Percentiles rank a stretch among this genome's conserved stretches.
Conservation (phyloP, 129 eudicot species). For the Lactuca sativa region DNA sequence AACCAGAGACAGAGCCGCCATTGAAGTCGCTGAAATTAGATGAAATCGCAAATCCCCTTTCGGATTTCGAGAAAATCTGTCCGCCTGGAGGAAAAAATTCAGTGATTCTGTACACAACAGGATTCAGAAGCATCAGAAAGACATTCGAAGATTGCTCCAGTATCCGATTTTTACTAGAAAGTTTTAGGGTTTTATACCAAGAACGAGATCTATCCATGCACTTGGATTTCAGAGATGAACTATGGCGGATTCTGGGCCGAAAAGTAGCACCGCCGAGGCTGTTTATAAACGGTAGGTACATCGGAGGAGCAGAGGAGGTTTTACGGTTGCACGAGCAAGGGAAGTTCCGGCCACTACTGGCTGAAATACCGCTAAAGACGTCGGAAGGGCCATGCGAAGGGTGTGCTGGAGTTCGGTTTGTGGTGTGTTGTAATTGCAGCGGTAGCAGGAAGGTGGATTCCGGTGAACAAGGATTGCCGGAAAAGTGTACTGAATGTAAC, state of each 20-base stretch:
- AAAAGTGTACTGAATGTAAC: slow-evolving; percentile 62
- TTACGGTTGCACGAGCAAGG: slow-evolving; percentile 76
- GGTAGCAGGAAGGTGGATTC: slow-evolving; percentile 69
- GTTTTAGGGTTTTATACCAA: slow-evolving; percentile 48
- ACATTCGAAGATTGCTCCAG: slow-evolving; percentile 85
- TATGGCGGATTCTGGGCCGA: slow-evolving; percentile 69
- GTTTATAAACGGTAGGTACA: slow-evolving; percentile 78
- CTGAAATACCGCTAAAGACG: slow-evolving; percentile 46
- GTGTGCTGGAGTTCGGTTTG: slow-evolving; percentile 70
- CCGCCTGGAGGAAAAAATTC: slow-evolving; percentile 81
- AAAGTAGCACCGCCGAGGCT: slow-evolving; percentile 76
- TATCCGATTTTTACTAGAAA: slow-evolving; percentile 57
- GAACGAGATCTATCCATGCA: slow-evolving; percentile 91
- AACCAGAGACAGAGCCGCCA: slow-evolving; percentile 35
- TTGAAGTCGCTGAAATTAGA: slow-evolving; percentile 44
- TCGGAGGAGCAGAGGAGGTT: slow-evolving; percentile 87
- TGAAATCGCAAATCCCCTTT: slow-evolving; percentile 38
- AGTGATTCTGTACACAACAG: slow-evolving; percentile 77
- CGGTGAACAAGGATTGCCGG: slow-evolving; percentile 25
- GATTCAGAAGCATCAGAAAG: slow-evolving; percentile 78
- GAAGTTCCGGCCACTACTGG: slow-evolving; percentile 58
- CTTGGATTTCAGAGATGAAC: slow-evolving; percentile 64
- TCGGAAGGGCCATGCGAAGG: slow-evolving; percentile 57
- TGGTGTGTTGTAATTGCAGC: slow-evolving; percentile 65
- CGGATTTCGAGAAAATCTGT: slow-evolving; percentile 64